Evolutionary conservation across 2,329 filamentous ascomycete species (phyloP), one percentile per base, ranked within the genome.

Genomic region (Zopfia rhizophila): DNA sequence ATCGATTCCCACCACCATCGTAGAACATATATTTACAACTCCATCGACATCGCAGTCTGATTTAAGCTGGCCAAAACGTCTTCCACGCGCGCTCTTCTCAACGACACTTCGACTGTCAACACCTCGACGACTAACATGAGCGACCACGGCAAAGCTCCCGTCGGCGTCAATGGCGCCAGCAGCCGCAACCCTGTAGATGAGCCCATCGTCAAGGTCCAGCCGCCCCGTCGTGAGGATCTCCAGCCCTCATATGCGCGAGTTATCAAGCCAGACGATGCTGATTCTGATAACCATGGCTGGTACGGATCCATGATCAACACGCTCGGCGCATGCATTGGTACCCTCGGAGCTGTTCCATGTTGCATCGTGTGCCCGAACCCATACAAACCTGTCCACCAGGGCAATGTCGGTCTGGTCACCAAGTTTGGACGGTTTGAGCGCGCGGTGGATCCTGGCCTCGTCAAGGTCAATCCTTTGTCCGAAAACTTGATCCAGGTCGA

Each of bases 371-470:
- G 89, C 78, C 94, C 94, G 37, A 99, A 99, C 76, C 94, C 93
- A 3, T 97, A 92, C 82, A 96, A 95, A 78, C 87, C 85, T 35
- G 93, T 99, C 48, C 78, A 83, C 44, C 94, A 97, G 77, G 94
- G 94, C 62, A 92, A 96, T 61, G 94, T 99, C 36, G 94, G 94
- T 51, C 82, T 99, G 31, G 88, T 99, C 69, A 96, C 92, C 67
- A 95, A 93, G 75, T 99, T 99, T 60, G 94, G 94, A 60, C 82
- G 87, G 56, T 97, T 99, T 77, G 90, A 96, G 74, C 89, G 92
- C 73, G 91, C 94, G 8, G 93, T 97, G 58, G 94, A 99, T 72
- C 94, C 94, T 2, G 94, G 94, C 70, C 86, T 99, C 22, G 91
- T 97, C 74, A 96, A 96, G 80, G 87, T 99, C 80, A 99, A 99